Base-by-base conservation (phyloP, 169 alveolate genomes). In the Neospora caninum region DNA sequence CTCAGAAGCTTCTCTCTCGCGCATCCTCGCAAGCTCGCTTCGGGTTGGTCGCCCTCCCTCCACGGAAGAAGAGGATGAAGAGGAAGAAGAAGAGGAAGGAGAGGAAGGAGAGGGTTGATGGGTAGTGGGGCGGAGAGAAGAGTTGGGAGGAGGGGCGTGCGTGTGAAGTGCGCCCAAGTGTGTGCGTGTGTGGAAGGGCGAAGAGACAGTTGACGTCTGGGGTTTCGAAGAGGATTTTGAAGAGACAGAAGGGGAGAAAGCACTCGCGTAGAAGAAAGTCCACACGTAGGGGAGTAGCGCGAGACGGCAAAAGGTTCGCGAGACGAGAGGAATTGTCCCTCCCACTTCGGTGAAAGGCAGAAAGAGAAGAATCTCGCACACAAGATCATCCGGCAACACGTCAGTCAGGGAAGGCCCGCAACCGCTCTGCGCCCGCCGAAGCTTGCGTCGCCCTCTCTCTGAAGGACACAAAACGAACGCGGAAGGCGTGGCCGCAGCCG, bases 251-350 rank as follows among this genome's bases (percentile, higher is more conserved):
- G 86, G 42, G 45, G 86, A 78, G 86, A 78, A 78, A 6, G 86
- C 86, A n/a, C 86, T 42, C 67, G 89, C 89, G 89, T 82, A 82
- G 89, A 82, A 82, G 67, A 42, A 82, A 0, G 89, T 42, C 89
- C 89, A 82, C 39, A 82, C 25, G 64, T 39, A 82, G 31, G 89
- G 89, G 6, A 42, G 89, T 4, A 82, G 89, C n/a, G 89, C 54
- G 64, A 82, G 89, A 41, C 64, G 89, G 22, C 67, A 42, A 38
- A 82, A 42, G 67, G 22, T 18, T 0, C 89, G 89, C 31, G 67
- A 82, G 43, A 82, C 89, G 67, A 38, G 64, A 43, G 89, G 89
- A 42, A 82, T 41, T 1, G 89, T 10, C 22, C 2, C 64, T 4
- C 89, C 89, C 38, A 82, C 89, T 43, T 82, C 89, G 7, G 25